Evolutionary conservation across 1,139 yeast genomes (phyloP).

Genomic region (Candida glucosophila): DNA sequence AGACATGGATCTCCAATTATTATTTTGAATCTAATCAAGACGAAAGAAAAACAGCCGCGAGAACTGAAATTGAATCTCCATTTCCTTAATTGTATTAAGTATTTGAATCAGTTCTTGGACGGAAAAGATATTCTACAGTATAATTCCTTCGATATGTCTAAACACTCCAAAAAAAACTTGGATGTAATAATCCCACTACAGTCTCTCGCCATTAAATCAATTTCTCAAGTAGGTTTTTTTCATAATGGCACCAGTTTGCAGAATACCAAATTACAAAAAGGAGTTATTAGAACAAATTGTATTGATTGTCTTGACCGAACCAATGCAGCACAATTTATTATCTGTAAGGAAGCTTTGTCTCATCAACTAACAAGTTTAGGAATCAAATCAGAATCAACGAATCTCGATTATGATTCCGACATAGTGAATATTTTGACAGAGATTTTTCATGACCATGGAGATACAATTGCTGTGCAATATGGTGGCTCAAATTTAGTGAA

Average conservation of each 20-base stretch:
- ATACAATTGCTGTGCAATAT: slow-evolving; percentile 92
- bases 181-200: slow-evolving; percentile 89
- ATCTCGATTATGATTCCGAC: slow-evolving; percentile 84
- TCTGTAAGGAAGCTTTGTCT: slow-evolving; percentile 87
- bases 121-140: slow-evolving; percentile 50
- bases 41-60: slow-evolving; percentile 79
- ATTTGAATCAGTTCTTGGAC: slow-evolving; percentile 77
- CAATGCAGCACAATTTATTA: slow-evolving; percentile 95
- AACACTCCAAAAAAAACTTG: slow-evolving; percentile 84
- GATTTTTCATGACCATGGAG: slow-evolving; percentile 96
- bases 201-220: slow-evolving; percentile 61
- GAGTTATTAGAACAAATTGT: slow-evolving; percentile 89
- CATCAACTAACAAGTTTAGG: slow-evolving; percentile 76
- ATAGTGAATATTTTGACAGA: slow-evolving; percentile 86
- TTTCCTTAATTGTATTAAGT: slow-evolving; percentile 67
- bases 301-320: slow-evolving; percentile 94
- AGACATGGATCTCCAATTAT: slow-evolving; percentile 81
- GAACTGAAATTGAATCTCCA: slow-evolving; percentile 75
- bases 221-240: slow-evolving; percentile 68
- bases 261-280: slow-evolving; percentile 64
- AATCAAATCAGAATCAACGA: slow-evolving; percentile 49
- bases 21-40: slow-evolving; percentile 74
- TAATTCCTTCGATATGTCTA: slow-evolving; percentile 93
- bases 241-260: slow-evolving; percentile 64
- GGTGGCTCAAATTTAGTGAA: slow-evolving; percentile 97